phyloP scores from a whole-genome alignment of 352 stramenopile genomes.

The Phytophthora crassamura region DNA sequence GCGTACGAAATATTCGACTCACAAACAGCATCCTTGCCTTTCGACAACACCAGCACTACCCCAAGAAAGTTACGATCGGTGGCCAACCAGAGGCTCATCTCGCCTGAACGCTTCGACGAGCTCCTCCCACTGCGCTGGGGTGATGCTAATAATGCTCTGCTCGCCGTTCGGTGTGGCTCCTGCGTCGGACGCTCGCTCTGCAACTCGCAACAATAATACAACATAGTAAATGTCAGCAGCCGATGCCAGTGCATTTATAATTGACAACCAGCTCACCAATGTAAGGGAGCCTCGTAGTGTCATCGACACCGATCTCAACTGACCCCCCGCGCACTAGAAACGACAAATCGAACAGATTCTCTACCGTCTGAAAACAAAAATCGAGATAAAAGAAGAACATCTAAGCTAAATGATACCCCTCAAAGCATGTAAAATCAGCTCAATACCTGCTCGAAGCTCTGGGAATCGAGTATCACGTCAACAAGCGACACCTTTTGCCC shows the following conservation, averaged over 20 bases:
- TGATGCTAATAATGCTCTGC: conserved; percentile 21
- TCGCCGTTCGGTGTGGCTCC: not conserved
- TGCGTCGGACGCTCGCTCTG: not conserved
- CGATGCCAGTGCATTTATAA: too few species aligned
- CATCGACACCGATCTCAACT: conserved; percentile 7
- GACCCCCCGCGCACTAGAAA: conserved; percentile 19
- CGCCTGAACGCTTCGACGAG: conserved; percentile 2
- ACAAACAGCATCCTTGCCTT: not conserved
- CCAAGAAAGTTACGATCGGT: not conserved
- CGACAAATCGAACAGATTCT: conserved; percentile 20
- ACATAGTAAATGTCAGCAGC: not conserved
- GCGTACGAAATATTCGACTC: too few species aligned
- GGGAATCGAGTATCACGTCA: conserved; percentile 11
- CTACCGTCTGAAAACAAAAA: conserved; percentile 4
- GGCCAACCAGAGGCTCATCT: conserved; percentile 18
- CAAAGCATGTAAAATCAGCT: not conserved
- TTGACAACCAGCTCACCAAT: conserved; percentile 7
- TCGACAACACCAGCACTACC: not conserved
- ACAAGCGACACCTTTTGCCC: conserved; percentile 15
- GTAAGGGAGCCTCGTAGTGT: conserved; percentile 8
- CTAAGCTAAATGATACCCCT: not conserved
- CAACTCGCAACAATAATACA: not conserved
- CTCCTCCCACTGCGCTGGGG: conserved; percentile 19
- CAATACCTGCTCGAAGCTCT: conserved; percentile 21
- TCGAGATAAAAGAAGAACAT: not conserved